Percentiles rank a stretch among this genome's conserved stretches.
These are phyloP conservation scores for Fraxinus velutina DNA, from an alignment of 305 asterid genomes.

Conservation along the genomic window DNA sequence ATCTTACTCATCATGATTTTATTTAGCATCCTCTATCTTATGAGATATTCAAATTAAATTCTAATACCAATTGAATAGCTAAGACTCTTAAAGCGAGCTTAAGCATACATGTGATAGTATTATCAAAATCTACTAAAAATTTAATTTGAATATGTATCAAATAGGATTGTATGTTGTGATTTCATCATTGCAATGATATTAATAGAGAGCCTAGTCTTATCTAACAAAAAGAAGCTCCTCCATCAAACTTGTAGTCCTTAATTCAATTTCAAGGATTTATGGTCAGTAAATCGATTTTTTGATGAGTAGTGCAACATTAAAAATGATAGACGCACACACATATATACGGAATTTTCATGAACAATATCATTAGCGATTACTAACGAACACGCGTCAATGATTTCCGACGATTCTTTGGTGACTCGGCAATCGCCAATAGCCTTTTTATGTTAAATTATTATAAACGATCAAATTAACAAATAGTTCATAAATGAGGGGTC, in stretches of 20 bases:
- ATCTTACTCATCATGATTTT: background rate
- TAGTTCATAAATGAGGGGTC: background rate
- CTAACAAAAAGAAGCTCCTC: background rate
- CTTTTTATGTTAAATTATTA: background rate
- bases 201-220: background rate
- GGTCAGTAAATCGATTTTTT: background rate
- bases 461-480: background rate
- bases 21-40: background rate
- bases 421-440: background rate
- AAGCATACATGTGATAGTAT: too few species aligned
- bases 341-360: background rate
- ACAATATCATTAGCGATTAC: background rate
- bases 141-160: too few species aligned
- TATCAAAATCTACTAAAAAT: too few species aligned
- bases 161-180: background rate
- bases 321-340: background rate
- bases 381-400: background rate
- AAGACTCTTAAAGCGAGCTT: background rate
- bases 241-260: background rate
- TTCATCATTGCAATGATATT: background rate
- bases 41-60: too few species aligned
- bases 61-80: background rate
- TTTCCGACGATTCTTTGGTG: background rate
- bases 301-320: background rate
- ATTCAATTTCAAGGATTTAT: background rate